Evolutionary conservation across 2,329 filamentous ascomycete genomes (phyloP).

Genomic region (Lizonia empirigonia): DNA sequence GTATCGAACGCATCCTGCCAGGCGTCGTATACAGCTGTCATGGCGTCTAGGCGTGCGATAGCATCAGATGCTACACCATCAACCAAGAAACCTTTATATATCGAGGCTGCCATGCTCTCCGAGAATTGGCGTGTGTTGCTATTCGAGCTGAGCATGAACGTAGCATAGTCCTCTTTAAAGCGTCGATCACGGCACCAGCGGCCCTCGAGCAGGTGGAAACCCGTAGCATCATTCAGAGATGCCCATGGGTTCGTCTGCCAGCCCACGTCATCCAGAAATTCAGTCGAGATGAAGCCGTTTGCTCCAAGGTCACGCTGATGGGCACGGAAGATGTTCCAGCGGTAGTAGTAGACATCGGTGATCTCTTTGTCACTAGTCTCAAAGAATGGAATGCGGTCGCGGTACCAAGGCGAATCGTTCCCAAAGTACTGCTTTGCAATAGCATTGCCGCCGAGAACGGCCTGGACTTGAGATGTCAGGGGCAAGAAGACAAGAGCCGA

Average conservation of each 20-base stretch:
- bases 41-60: conserved; percentile 41
- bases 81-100: conserved; percentile 51
- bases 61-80: conserved; percentile 48
- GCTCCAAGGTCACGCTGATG: conserved; percentile 53
- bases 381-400: conserved; percentile 48
- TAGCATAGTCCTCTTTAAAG: conserved; percentile 53
- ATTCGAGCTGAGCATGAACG: conserved; percentile 49
- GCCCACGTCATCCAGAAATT: conserved; percentile 53
- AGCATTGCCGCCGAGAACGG: conserved; percentile 33
- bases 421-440: conserved; percentile 46
- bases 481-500: conserved; percentile 1
- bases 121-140: conserved; percentile 53
- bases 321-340: conserved; percentile 53
- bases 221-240: conserved; percentile 53
- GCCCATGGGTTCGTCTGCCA: conserved; percentile 53
- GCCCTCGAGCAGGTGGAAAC: conserved; percentile 53
- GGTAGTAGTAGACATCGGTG: conserved; percentile 55
- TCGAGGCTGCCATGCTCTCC: conserved; percentile 51
- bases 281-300: conserved; percentile 53
- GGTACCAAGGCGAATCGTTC: conserved; percentile 51
- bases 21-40: conserved; percentile 48
- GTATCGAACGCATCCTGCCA: conserved; percentile 50
- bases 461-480: conserved; percentile 8
- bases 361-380: conserved; percentile 48
- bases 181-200: conserved; percentile 54